Evolutionary conservation across 2,329 filamentous ascomycete genomes (phyloP).

Genomic region (Hypoxylon sp.): DNA sequence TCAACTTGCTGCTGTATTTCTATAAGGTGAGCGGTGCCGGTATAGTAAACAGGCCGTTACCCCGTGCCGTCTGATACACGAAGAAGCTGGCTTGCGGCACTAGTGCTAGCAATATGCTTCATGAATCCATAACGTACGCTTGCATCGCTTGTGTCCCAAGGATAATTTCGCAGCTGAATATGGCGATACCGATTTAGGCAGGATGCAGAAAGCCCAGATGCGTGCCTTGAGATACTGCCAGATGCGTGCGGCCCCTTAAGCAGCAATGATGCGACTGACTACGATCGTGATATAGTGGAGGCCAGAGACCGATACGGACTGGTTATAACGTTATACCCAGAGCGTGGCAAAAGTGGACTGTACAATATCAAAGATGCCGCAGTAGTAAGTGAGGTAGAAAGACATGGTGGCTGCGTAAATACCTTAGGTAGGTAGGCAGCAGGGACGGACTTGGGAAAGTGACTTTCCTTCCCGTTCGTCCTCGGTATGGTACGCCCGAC

Average conservation of each 20-base stretch:
- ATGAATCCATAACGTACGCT: conserved; percentile 65
- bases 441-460: conserved; percentile 51
- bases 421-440: conserved; percentile 64
- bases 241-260: conserved; percentile 48
- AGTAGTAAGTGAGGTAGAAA: conserved; percentile 62
- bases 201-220: too few relatives aligned
- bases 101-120: conserved; percentile 33
- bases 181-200: conserved; percentile 62
- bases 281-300: conserved; percentile 66
- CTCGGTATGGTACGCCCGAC: conserved; percentile 13
- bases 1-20: too few relatives aligned
- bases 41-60: too few relatives aligned
- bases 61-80: not conserved
- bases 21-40: too few relatives aligned
- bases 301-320: conserved; percentile 60
- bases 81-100: conserved; percentile 16
- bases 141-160: conserved; percentile 64
- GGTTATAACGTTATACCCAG: conserved; percentile 61
- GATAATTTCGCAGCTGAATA: conserved; percentile 63
- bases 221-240: conserved; percentile 39
- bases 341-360: conserved; percentile 65
- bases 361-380: conserved; percentile 65
- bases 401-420: conserved; percentile 62
- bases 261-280: conserved; percentile 63
- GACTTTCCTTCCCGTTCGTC: conserved; percentile 6